These are phyloP conservation scores for Torulaspora pretoriensis DNA, from an alignment of 1,139 yeast species.

Conservation along the genomic window DNA sequence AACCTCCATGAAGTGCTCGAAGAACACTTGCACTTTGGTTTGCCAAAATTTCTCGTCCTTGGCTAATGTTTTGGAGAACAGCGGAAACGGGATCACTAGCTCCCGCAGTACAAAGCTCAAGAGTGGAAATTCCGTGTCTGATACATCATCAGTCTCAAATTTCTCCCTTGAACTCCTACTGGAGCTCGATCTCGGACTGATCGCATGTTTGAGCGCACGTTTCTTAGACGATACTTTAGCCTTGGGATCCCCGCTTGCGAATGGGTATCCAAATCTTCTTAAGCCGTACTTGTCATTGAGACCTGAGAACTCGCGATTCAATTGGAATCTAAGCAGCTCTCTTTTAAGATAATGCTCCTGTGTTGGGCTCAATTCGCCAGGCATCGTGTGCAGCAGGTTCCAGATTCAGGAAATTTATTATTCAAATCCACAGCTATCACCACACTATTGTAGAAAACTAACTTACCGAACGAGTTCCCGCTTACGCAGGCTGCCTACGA, in stretches of 20 bases:
- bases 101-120: constrained; percentile 59
- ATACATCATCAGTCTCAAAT: neutral
- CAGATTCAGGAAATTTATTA: too few relatives aligned
- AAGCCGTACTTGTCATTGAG: constrained; percentile 59
- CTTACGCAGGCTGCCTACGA: too few relatives aligned
- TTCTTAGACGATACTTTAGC: constrained; percentile 8
- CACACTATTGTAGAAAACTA: too few relatives aligned
- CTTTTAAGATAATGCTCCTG: constrained; percentile 86
- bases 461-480: too few relatives aligned
- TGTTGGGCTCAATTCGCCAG: constrained; percentile 42
- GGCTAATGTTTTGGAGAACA: constrained; percentile 47
- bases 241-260: constrained; percentile 40
- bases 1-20: constrained; percentile 69
- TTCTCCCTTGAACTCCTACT: neutral
- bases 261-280: constrained; percentile 70
- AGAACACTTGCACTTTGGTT: constrained; percentile 69
- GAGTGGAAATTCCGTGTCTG: constrained; percentile 52
- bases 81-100: constrained; percentile 69
- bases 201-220: constrained; percentile 12
- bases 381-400: constrained; percentile 5
- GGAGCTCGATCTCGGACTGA: constrained; percentile 7
- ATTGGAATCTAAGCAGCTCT: constrained; percentile 60
- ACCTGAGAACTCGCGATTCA: constrained; percentile 56
- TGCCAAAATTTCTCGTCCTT: constrained; percentile 68
- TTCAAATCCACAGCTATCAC: neutral